phyloP scores from a whole-genome alignment of 2,329 filamentous ascomycete genomes.

The Apiospora pterosperma region DNA sequence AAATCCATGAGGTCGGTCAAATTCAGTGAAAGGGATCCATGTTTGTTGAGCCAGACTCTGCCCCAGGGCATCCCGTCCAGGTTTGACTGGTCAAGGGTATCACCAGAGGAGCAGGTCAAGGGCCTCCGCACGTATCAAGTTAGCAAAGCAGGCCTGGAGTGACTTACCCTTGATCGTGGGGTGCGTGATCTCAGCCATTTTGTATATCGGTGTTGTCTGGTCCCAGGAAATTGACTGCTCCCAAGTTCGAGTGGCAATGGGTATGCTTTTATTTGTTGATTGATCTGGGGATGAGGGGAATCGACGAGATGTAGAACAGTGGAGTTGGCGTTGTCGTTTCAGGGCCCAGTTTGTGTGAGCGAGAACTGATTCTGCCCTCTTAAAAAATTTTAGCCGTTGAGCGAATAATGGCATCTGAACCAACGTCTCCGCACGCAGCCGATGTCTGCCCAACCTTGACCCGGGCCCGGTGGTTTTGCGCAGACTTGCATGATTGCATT shows the following conservation, averaged over 20 bases:
- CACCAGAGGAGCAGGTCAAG: not conserved
- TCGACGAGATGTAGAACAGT: not conserved
- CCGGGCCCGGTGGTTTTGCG: not conserved
- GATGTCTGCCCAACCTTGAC: not conserved
- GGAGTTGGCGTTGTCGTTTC: not conserved
- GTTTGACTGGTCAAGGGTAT: not conserved
- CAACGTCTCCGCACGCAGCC: not conserved
- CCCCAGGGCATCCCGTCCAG: not conserved
- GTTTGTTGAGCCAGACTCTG: not conserved
- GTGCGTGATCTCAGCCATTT: conserved; percentile 55
- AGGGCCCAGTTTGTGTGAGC: not conserved
- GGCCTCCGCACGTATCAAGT: not conserved
- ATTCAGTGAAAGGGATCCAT: not conserved
- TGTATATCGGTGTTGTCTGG: conserved; percentile 11
- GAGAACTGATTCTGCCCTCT: not conserved
- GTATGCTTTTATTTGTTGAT: not conserved
- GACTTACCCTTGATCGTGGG: conserved; percentile 57
- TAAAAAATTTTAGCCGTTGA: not conserved
- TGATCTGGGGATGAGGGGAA: not conserved
- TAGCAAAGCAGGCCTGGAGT: not conserved
- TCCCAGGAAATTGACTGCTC: not conserved
- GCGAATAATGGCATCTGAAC: conserved; percentile 1
- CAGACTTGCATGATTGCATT: not conserved
- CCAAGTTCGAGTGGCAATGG: no score
- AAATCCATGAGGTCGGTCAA: not conserved